Base-by-base conservation (phyloP, 495 filamentous ascomycete species). In the Astrothelium macrocarpum region DNA sequence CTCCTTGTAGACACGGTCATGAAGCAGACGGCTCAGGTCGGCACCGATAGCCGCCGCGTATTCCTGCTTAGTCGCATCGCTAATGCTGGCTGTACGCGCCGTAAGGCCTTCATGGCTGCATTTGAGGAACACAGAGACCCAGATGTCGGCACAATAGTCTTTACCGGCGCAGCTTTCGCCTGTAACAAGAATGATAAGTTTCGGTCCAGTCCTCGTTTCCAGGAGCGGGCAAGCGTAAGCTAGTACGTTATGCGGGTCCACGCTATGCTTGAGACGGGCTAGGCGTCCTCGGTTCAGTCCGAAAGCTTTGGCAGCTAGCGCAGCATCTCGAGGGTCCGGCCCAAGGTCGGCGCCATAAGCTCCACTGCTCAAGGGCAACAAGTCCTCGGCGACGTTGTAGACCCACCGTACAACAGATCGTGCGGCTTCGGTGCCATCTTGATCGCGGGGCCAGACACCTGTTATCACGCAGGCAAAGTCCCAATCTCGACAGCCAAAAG, bases 401-500 rank as follows among this genome's bases (percentile, higher is more conserved):
- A 86, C 84, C 85, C 84, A 87, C 34, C 59, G 64, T 34, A 81
- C 70, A 58, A 74, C 74, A 59, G 73, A 69, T 70, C 42, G 76
- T 68, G 79, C 74, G 18, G 67, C 59, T 66, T 77, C 73, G n/a
- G 76, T 78, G 61, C 73, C 76, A 73, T 85, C 82, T 74, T 83
- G 72, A 18, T 82, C 75, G 60, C 82, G 79, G 26, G 73, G 71
- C 84, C 84, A 87, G 68, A 86, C 79, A 45, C 82, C 82, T n/a
- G 84, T 86, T 61, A 87, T 64, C 26, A 86, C 81, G 63, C 84
- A 86, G 62, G 85, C 84, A 76, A 80, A 86, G 59, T 81, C 77
- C 84, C 83, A 87, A 71, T 82, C 77, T 75, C 84, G 79, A 75
- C 79, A 85, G 60, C 85, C 84, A 63, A 86, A 87, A 65, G 84